Conservation (phyloP, 768 basidiomycete species). For the Lactifluus hygrophoroides region DNA sequence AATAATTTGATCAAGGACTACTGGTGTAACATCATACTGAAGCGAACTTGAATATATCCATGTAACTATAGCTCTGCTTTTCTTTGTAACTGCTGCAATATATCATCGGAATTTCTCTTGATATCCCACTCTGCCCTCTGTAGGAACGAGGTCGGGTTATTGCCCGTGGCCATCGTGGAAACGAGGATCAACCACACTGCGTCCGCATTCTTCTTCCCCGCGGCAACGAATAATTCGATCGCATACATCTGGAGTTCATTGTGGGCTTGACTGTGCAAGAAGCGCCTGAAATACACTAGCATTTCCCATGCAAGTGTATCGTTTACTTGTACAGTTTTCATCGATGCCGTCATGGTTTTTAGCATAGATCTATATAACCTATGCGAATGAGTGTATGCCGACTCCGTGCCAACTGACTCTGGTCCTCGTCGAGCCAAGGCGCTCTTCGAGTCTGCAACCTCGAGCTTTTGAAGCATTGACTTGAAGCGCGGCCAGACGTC, state of each 20-base stretch:
- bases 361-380: slow-evolving; percentile 71
- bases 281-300: slow-evolving; percentile 64
- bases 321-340: slow-evolving; percentile 56
- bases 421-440: slow-evolving; percentile 54
- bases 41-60: not conserved
- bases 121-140: slow-evolving; percentile 57
- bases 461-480: slow-evolving; percentile 48
- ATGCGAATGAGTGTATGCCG: slow-evolving; percentile 75
- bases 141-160: slow-evolving; percentile 42
- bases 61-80: not conserved
- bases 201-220: slow-evolving; percentile 61
- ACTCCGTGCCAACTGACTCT: slow-evolving; percentile 50
- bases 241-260: slow-evolving; percentile 67
- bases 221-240: slow-evolving; percentile 50
- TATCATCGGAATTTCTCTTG: slow-evolving; percentile 28
- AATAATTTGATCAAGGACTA: not conserved
- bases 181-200: slow-evolving; percentile 74
- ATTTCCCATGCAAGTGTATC: slow-evolving; percentile 78
- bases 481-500: slow-evolving; percentile 87
- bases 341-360: slow-evolving; percentile 60
- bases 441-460: slow-evolving; percentile 52
- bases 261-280: slow-evolving; percentile 58
- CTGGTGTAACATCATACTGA: not conserved
- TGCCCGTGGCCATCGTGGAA: slow-evolving; percentile 40
- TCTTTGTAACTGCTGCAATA: slow-evolving; percentile 14